Base-by-base conservation (phyloP, 805 yeast species). In the Starmera caribaea region DNA sequence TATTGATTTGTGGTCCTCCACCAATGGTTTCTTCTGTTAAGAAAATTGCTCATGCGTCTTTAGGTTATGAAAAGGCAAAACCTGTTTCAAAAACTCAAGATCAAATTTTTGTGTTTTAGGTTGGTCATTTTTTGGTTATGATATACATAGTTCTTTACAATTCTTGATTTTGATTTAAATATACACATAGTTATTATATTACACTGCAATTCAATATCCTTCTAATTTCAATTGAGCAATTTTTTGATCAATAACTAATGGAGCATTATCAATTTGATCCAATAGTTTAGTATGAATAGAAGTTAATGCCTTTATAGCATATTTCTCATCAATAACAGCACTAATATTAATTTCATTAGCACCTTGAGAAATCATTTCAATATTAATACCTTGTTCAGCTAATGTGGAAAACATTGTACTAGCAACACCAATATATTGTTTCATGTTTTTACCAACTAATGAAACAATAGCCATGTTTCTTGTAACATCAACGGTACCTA, bases 321-420 rank as follows among this genome's bases (percentile, higher is more conserved):
- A 92, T 41, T 66, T 65, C 48, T 84, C 87, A 47, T 83, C 84
- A 45, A 92, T 87, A 39, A 92, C 98, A 47, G 97, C 94, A 29
- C 95, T 84, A 39, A 92, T 92, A 60, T 92, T 92, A 55, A 92
- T 92, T 64, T 92, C 98, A 55, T 90, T 90, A 15, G 97, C 96
- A 53, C 98, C 98, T 71, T 92, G 98, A 42, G 88, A 76, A 63
- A 92, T 92, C 98, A 92, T 92, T 63, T 92, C 98, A 51, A 92
- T 87, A 63, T 92, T 92, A 57, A 92, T 82, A 35, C 76, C 74
- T 53, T 90, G 94, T 55, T 85, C 89, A 8, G 97, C 97, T 49
- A 92, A 68, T 2, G 94, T 86, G 51, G 88, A 79, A 67, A 92
- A 92, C 96, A 90, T 90, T 49, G 87, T 81, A 36, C 97, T 96